phyloP scores from a whole-genome alignment of 2,329 filamentous ascomycete species.

The Penicillium sp. region DNA sequence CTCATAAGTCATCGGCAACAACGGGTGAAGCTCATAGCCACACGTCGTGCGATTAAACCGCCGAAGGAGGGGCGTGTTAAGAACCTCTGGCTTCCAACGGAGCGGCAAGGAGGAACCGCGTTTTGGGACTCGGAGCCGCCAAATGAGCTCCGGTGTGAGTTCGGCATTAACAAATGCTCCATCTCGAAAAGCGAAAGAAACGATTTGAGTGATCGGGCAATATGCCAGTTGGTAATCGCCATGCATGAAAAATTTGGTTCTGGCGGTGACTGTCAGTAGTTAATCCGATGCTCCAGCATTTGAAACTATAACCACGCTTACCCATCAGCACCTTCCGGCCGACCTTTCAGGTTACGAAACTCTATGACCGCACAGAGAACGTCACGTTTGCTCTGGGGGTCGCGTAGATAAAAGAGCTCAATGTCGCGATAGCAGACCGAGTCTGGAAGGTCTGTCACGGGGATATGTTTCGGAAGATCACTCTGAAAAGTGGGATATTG shows the following conservation, averaged over 20 bases:
- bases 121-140: conserved; percentile 22
- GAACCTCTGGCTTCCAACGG: conserved; percentile 21
- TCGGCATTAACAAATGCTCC: conserved; percentile 23
- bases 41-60: conserved; percentile 13
- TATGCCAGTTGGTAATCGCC: conserved; percentile 29
- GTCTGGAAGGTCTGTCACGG: conserved; percentile 18
- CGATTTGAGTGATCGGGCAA: conserved; percentile 26
- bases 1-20: too few relatives aligned
- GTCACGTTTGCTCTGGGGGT: conserved; percentile 21
- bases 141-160: conserved; percentile 27
- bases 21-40: conserved; percentile 25
- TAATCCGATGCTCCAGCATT: too few relatives aligned
- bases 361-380: conserved; percentile 27
- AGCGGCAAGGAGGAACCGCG: conserved; percentile 21
- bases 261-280: too few relatives aligned
- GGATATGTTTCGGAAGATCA: conserved; percentile 21
- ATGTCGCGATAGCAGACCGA: conserved; percentile 26
- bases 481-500: too few relatives aligned
- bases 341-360: conserved; percentile 29
- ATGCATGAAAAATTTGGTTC: conserved; percentile 31
- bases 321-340: conserved; percentile 24
- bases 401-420: conserved; percentile 24
- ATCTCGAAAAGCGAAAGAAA: conserved; percentile 25
- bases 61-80: conserved; percentile 26
- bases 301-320: too few relatives aligned